Evolutionary conservation across 2,329 filamentous ascomycete genomes (phyloP).

Genomic region (Neopestalotiopsis sp.): DNA sequence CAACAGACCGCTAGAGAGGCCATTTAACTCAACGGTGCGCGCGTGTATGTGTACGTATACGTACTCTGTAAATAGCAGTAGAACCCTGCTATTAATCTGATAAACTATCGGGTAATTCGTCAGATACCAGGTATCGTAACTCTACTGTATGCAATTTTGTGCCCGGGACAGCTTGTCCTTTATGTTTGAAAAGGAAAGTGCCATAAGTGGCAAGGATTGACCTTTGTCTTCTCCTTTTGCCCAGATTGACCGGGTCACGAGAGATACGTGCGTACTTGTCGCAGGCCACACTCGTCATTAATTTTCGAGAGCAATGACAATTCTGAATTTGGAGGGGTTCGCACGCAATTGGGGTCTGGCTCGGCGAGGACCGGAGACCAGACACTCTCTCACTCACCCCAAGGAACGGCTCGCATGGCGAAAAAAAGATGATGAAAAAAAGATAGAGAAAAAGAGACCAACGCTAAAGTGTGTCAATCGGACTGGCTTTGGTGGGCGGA

Average conservation of each 20-base stretch:
- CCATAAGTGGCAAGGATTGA: neutral
- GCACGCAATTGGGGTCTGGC: slow-evolving; percentile 16
- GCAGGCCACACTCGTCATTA: slow-evolving; percentile 2
- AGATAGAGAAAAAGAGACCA: neutral
- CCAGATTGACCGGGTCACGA: neutral
- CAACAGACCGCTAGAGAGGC: neutral
- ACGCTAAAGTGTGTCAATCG: slow-evolving; percentile 2
- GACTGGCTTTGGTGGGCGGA: neutral
- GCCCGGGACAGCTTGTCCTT: neutral
- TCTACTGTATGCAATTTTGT: neutral
- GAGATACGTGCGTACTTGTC: neutral
- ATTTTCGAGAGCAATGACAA: neutral
- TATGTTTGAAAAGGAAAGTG: slow-evolving; percentile 1
- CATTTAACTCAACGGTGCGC: neutral
- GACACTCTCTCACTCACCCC: too few relatives aligned
- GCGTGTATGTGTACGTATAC: neutral
- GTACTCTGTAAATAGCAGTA: too few relatives aligned
- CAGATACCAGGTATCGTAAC: neutral
- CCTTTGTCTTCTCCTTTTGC: neutral
- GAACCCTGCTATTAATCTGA: neutral
- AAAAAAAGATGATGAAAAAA: neutral
- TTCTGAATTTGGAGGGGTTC: slow-evolving; percentile 9
- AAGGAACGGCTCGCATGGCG: slow-evolving; percentile 1
- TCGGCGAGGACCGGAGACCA: slow-evolving; percentile 14
- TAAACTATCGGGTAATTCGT: neutral